Base-by-base conservation (phyloP, 2,329 filamentous ascomycete species). In the Fusarium secorum region DNA sequence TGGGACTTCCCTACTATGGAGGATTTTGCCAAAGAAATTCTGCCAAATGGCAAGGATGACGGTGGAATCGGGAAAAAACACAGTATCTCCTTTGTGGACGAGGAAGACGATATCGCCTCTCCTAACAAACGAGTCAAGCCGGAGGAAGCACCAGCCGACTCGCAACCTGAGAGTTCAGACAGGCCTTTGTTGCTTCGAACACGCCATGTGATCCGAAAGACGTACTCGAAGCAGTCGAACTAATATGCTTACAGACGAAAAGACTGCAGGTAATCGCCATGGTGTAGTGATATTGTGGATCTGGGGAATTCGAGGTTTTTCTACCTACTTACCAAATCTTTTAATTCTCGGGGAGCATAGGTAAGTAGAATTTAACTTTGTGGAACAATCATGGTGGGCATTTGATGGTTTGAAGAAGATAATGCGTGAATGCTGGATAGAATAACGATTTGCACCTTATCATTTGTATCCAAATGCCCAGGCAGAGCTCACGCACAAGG, bases 1-100 rank as follows among this genome's bases (percentile, higher is more conserved):
- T 74, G 70, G 71, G 61, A 45, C 13, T 63, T 78, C 10, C 75
- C 73, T 17, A 75, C 68, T 1, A 66, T 79, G 26, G 71, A 68
- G 13, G 77, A 78, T n/a, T 78, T 77, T 33, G 67, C 75, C 49
- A 71, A 60, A 44, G 54, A 59, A 20, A 64, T 46, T n/a, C 44
- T 70, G n/a, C 13, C 44, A 10, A 56, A 48, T 35, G 35, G 52
- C n/a, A 54, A 36, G 8, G 48, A 64, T 11, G 44, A 44, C 46
- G 35, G 32, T 22, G 26, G 32, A 4, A 28, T 53, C 7, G 62
- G 45, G 11, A 35, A 46, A 26, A 68, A 63, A 14, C 52, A 48
- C 24, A 30, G 18, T 14, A 36, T 59, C 11, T 13, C 22, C 10
- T 11, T 42, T 15, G 24, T 30, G 18, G 56, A 63, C 28, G 46